Evolutionary conservation across 2,329 filamentous ascomycete species (phyloP), one percentile per base, ranked within the genome.

Genomic region (Botrytis elliptica): DNA sequence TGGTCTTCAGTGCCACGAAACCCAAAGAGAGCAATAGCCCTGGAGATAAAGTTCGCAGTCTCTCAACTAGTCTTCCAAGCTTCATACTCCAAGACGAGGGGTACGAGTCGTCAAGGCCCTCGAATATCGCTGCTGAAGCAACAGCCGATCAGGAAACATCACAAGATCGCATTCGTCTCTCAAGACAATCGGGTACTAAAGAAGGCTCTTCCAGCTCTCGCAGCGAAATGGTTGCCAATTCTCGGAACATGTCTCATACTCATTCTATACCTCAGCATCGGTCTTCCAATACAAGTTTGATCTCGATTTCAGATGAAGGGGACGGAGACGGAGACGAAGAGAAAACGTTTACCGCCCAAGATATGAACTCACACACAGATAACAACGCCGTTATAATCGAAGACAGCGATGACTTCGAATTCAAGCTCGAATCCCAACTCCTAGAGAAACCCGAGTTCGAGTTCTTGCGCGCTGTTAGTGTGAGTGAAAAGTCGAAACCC

Each of bases 331-430:
- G 22, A n/a, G 9, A 40, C 33, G 49, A n/a, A 63, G 40, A 46
- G 20, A 59, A 49, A 49, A 64, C 8, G 1, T 59, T 10, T 42
- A 8, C 29, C 44, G 10, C n/a, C 18, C 49, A 42, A 9, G 38
- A 57, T 18, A 14, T 9, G 18, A 18, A 36, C 2, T 42, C 29
- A n/a, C 36, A 36, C 16, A n/a, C 25, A 68, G 25, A 22, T 22
- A 57, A 64, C 46, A 49, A 70, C 18, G 25, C 64, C 33, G 46
- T 73, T 25, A 12, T 70, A 22, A 57, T 74, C 22, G 67, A 75
- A 42, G 74, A 75, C 18, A 36, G 42, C 10, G 74, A 75, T 22
- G 71, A 73, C 22, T 40, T 55, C 8, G 70, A 72, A 69, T n/a
- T 49, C 8, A 64, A 70, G 29, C 68, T 64, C 12, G 68, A 70